Conservation (phyloP, 352 stramenopile species). For the Bremia lactucae region DNA sequence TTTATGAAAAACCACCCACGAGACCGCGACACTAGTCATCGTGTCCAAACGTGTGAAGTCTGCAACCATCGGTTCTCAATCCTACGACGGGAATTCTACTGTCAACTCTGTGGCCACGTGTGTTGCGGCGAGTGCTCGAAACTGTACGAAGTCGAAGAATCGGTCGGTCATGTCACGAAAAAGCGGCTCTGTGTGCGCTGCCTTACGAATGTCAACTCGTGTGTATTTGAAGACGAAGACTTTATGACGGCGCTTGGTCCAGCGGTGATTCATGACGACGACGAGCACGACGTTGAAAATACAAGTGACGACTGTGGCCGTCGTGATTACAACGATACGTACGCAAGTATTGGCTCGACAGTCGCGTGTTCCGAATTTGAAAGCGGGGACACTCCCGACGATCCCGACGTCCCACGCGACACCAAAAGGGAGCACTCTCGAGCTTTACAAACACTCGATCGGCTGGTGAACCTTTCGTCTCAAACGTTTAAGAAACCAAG, state of each 20-base stretch:
- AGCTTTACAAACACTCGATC: slow-evolving; percentile 19
- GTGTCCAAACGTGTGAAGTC: slow-evolving; percentile 23
- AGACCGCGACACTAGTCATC: slow-evolving; percentile 6
- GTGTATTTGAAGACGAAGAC: slow-evolving; percentile 51
- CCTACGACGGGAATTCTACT: slow-evolving; percentile 37
- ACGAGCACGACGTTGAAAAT: slow-evolving; percentile 12
- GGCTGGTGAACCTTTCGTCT: slow-evolving; percentile 15
- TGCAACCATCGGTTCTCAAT: slow-evolving; percentile 39
- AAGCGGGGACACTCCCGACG: slow-evolving; percentile 12
- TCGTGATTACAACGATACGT: slow-evolving; percentile 16
- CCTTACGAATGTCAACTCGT: slow-evolving; percentile 42
- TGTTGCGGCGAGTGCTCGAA: slow-evolving; percentile 45
- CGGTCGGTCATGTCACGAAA: slow-evolving; percentile 31
- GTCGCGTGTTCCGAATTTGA: slow-evolving; percentile 20
- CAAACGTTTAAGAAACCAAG: slow-evolving; percentile 1
- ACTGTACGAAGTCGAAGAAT: slow-evolving; percentile 40
- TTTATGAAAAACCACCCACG: slow-evolving; percentile 32
- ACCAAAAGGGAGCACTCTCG: slow-evolving; percentile 17
- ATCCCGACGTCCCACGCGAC: slow-evolving; percentile 12
- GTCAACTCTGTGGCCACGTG: slow-evolving; percentile 43
- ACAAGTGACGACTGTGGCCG: slow-evolving; percentile 10
- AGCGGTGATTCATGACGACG: slow-evolving; percentile 23
- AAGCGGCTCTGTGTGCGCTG: slow-evolving; percentile 46
- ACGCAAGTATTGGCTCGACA: slow-evolving; percentile 13
- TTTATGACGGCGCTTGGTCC: slow-evolving; percentile 36